A percentile compares a stretch with the other conserved stretches of the same genome.
These are phyloP conservation scores for Eucalyptus cloeziana DNA, from an alignment of 345 rosid species.

Conservation along the genomic window DNA sequence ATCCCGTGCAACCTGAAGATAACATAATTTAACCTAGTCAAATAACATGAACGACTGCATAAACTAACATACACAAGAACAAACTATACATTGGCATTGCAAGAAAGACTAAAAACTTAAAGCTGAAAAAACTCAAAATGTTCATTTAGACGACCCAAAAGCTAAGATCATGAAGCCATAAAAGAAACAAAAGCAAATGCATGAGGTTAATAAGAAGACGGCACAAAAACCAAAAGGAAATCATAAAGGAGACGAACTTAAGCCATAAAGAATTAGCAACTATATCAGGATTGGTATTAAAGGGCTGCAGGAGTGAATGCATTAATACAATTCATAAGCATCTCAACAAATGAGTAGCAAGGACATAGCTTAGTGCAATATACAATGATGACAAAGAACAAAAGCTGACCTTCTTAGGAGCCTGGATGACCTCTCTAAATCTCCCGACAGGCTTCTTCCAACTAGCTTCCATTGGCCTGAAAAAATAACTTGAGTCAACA, in stretches of 20 bases:
- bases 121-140: neutral
- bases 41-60: neutral
- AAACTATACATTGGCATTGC: neutral
- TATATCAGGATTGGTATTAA: neutral
- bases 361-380: neutral
- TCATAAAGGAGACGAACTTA: neutral
- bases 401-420: conserved; percentile 54
- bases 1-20: conserved; percentile 47
- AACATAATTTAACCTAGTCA: neutral
- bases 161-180: neutral
- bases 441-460: conserved; percentile 71
- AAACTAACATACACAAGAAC: neutral
- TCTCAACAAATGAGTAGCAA: neutral
- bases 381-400: neutral
- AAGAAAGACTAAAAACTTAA: neutral
- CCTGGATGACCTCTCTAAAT: conserved; percentile 64
- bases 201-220: neutral
- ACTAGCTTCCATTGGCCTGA: conserved; percentile 69
- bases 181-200: neutral
- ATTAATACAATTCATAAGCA: neutral
- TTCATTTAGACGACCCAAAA: neutral
- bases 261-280: neutral
- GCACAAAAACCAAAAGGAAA: neutral
- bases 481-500: neutral
- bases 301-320: neutral